Conservation (phyloP, 345 rosid species). For the Syzygium aqueum region DNA sequence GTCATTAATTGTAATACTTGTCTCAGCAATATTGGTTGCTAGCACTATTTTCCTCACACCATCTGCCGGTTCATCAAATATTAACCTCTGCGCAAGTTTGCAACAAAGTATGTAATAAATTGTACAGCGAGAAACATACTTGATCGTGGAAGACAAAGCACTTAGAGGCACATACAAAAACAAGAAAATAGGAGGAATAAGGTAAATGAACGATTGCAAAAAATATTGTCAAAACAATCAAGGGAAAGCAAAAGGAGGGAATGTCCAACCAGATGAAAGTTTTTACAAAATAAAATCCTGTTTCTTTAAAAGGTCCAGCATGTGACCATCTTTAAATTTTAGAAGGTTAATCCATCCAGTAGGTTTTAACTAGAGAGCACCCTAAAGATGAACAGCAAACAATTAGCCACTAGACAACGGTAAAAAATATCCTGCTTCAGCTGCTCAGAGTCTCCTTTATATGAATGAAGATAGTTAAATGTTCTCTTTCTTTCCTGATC, state of each 20-base stretch:
- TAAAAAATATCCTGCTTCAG: not conserved
- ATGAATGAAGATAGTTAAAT: not conserved
- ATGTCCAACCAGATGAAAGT: not conserved
- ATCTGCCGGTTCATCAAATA: slow-evolving; percentile 71
- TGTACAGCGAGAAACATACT: not conserved
- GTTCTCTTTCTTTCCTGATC: not conserved
- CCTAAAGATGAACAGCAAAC: not conserved
- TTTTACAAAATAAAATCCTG: not conserved
- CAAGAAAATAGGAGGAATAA: not conserved
- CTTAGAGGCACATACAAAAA: not conserved
- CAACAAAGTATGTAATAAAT: not conserved
- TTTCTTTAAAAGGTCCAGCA: not conserved
- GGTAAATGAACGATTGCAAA: not conserved
- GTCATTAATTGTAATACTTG: slow-evolving; percentile 90
- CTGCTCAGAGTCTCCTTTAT: not conserved
- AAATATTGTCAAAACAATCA: not conserved
- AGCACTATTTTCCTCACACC: slow-evolving; percentile 88
- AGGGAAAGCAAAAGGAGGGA: not conserved
- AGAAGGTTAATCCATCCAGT: not conserved
- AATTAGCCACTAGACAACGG: not conserved
- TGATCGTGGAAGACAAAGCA: not conserved
- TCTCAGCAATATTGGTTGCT: slow-evolving; percentile 93
- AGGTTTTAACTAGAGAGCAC: not conserved
- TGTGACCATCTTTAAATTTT: not conserved
- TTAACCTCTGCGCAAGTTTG: slow-evolving; percentile 54